Evolutionary conservation across 78 protist species (phyloP).

Genomic region (Dictyostelium discoideum): DNA sequence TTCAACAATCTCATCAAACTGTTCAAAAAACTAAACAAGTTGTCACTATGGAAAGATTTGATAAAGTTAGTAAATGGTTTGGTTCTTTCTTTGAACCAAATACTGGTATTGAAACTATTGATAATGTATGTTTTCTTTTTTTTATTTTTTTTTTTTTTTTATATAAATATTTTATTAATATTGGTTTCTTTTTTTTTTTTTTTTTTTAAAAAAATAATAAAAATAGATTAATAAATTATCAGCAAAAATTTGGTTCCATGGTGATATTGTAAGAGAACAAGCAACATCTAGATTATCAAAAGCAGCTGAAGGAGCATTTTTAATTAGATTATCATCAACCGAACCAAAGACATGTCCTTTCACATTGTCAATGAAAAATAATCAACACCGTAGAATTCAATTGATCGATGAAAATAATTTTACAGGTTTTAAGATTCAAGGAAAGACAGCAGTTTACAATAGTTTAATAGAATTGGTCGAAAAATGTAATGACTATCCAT

Average conservation of each 20-base stretch:
- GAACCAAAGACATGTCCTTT: constrained; percentile 79
- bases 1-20: constrained; percentile 72
- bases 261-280: constrained; percentile 73
- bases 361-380: constrained; percentile 77
- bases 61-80: constrained; percentile 80
- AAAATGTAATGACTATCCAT: constrained; percentile 52
- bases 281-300: constrained; percentile 68
- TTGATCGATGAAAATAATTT: constrained; percentile 54
- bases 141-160: not conserved
- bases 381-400: constrained; percentile 77
- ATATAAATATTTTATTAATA: not conserved
- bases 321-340: constrained; percentile 59
- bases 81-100: constrained; percentile 76
- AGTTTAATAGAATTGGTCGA: constrained; percentile 64
- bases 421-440: constrained; percentile 73
- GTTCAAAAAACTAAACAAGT: constrained; percentile 75
- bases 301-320: constrained; percentile 75
- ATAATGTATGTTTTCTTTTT: not conserved
- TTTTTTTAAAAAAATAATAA: too few species aligned
- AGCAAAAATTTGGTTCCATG: constrained; percentile 84
- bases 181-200: not conserved
- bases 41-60: constrained; percentile 79
- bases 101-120: constrained; percentile 28
- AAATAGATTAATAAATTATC: constrained; percentile 59
- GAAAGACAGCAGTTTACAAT: constrained; percentile 70